Percentiles rank a stretch among this genome's conserved stretches.
Evolutionary conservation across 1,139 yeast species (phyloP).

Genomic region (Saccharomyces hybrid): DNA sequence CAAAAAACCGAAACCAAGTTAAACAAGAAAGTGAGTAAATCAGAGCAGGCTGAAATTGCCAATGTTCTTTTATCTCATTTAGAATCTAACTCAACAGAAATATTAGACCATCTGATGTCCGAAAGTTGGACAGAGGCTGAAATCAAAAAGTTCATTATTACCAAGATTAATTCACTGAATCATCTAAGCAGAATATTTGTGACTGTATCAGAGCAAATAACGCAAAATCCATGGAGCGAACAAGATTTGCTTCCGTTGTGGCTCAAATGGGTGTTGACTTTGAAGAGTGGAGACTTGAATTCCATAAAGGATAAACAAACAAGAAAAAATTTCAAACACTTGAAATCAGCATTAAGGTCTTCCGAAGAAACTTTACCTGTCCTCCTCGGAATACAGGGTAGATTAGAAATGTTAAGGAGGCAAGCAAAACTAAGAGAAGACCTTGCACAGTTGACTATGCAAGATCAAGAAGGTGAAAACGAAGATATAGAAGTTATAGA

Average conservation of each 20-base stretch:
- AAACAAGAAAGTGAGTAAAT: slow-evolving; percentile 16
- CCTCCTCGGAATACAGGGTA: slow-evolving; percentile 76
- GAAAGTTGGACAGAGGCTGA: slow-evolving; percentile 23
- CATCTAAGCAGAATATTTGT: slow-evolving; percentile 12
- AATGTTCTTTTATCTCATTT: slow-evolving; percentile 15
- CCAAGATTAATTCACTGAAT: slow-evolving; percentile 6
- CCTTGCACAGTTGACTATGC: slow-evolving; percentile 28
- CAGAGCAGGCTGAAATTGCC: slow-evolving; percentile 20
- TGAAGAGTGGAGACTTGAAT: slow-evolving; percentile 12
- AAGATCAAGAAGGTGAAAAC: slow-evolving; percentile 12
- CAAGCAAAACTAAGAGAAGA: slow-evolving; percentile 66
- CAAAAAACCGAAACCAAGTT: too few relatives aligned
- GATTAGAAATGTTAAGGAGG: slow-evolving; percentile 66
- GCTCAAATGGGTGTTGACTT: slow-evolving; percentile 27
- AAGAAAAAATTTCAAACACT: slow-evolving; percentile 22
- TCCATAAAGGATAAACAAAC: slow-evolving; percentile 14
- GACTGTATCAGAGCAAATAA: slow-evolving; percentile 13
- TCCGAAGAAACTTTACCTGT: slow-evolving; percentile 45
- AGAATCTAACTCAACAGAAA: slow-evolving; percentile 7
- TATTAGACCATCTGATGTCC: slow-evolving; percentile 13
- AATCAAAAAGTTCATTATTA: slow-evolving; percentile 20
- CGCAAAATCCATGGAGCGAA: slow-evolving; percentile 20
- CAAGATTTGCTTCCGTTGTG: slow-evolving; percentile 15
- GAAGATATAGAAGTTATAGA: slow-evolving; percentile 9
- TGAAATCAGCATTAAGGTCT: slow-evolving; percentile 22